phyloP scores from a whole-genome alignment of 2,329 filamentous ascomycete genomes.

The Penicillium sp. region DNA sequence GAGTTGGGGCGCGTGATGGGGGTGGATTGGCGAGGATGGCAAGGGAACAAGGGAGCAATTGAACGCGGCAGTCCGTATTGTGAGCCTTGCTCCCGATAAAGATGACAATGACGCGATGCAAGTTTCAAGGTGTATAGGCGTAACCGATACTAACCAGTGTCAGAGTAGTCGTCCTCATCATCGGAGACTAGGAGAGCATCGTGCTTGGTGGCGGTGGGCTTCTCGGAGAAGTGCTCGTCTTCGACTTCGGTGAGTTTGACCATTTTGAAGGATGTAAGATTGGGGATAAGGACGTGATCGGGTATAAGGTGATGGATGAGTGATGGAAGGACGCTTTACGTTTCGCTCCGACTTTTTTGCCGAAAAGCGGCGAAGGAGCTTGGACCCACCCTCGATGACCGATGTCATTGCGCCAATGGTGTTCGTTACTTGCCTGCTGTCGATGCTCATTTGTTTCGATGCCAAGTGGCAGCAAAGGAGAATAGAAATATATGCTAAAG shows the following conservation, averaged over 20 bases:
- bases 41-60: background rate
- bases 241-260: slow-evolving; percentile 96
- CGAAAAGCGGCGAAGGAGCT: slow-evolving; percentile 39
- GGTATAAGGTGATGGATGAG: slow-evolving; percentile 14
- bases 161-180: slow-evolving; percentile 80
- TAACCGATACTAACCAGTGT: slow-evolving; percentile 69
- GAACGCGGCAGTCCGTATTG: background rate
- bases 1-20: slow-evolving; percentile 8
- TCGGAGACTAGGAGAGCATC: slow-evolving; percentile 54
- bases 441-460: slow-evolving; percentile 1
- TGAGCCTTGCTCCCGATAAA: background rate
- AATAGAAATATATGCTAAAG: background rate
- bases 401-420: slow-evolving; percentile 5
- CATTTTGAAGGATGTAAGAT: slow-evolving; percentile 58
- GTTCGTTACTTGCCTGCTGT: background rate
- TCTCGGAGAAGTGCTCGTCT: slow-evolving; percentile 85
- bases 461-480: no score
- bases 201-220: slow-evolving; percentile 62
- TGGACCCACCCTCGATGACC: slow-evolving; percentile 19
- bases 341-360: slow-evolving; percentile 43
- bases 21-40: background rate
- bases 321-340: slow-evolving; percentile 30
- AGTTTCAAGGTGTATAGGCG: slow-evolving; percentile 3
- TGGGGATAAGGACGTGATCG: slow-evolving; percentile 4
- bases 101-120: slow-evolving; percentile 4